Evolutionary conservation across 352 stramenopile species (phyloP), one percentile per base, ranked within the genome.

Genomic region (Globisporangium mamillatum): DNA sequence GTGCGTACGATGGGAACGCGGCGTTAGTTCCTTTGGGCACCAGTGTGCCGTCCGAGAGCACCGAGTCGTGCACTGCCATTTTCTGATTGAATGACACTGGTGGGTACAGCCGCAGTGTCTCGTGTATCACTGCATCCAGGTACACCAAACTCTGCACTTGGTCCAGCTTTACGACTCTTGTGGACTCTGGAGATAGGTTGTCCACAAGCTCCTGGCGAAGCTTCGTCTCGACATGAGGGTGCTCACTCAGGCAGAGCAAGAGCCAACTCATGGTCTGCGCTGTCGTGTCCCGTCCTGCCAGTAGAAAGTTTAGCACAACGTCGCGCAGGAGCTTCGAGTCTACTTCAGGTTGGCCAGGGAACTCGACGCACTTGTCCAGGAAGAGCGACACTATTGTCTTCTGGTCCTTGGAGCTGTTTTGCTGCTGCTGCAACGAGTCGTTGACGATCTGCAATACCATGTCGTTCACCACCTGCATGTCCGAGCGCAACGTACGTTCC

Each of bases 211-310:
- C 53, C 0, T 59, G 25, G 53, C 14, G 16, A 29, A 59, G 53
- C 8, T 38, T 59, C 2, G 24, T 29, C 34, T 67, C 64, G 4
- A 86, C 77, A 3, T 80, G 41, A 14, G 80, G 83, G 61, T 92
- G 64, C 58, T 75, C 59, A 48, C 60, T 74, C n/a, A 92, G 55
- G 34, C 72, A 67, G 48, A 78, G 75, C 50, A 92, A 75, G 57
- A 86, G 81, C 82, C 83, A 92, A 14, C 53, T 72, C n/a, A 92
- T 54, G 10, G 79, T 68, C 32, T 77, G 74, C 14, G 84, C 73
- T 0, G 81, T 90, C 0, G 84, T 90, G 69, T 92, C 84, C 1
- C 81, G 70, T 8, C 84, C 84, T 32, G 81, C 84, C 36, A 91
- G 72, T n/a, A 92, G 44, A 27, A 92, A 87, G 55, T 75, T 81